A percentile compares a stretch with the other conserved stretches of the same genome.
phyloP scores from a whole-genome alignment of 306 rosid genomes.

The Prunus padus region DNA sequence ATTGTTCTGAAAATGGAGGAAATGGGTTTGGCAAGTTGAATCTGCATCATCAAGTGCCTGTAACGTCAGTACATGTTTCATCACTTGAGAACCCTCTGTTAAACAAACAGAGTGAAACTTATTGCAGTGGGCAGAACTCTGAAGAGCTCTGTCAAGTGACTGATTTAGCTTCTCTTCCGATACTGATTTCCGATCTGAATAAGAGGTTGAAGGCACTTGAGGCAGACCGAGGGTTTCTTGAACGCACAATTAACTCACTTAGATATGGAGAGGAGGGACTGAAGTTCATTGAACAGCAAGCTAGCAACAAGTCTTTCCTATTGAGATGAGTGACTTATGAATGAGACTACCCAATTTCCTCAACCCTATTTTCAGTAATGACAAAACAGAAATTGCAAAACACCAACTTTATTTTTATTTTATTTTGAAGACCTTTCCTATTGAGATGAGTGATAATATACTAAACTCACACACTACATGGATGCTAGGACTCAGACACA shows the following conservation, averaged over 20 bases:
- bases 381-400: neutral
- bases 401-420: neutral
- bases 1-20: too few species aligned
- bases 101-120: conserved; percentile 28
- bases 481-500: too few species aligned
- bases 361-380: neutral
- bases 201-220: conserved; percentile 69
- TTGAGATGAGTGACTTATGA: too few species aligned
- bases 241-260: conserved; percentile 50
- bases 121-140: conserved; percentile 15
- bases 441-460: too few species aligned
- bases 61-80: conserved; percentile 9
- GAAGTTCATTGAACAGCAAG: conserved; percentile 59
- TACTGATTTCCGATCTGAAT: conserved; percentile 38
- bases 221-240: conserved; percentile 60
- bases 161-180: conserved; percentile 40
- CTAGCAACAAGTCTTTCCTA: too few species aligned
- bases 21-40: too few species aligned
- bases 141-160: conserved; percentile 12
- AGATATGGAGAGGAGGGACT: conserved; percentile 65
- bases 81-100: conserved; percentile 32
- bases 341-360: neutral
- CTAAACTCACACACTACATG: too few species aligned
- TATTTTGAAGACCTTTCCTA: too few species aligned
- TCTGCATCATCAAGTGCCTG: conserved; percentile 39